These are phyloP conservation scores for Rasamsonia emersonii DNA, from an alignment of 2,329 filamentous ascomycete genomes.

Conservation along the genomic window DNA sequence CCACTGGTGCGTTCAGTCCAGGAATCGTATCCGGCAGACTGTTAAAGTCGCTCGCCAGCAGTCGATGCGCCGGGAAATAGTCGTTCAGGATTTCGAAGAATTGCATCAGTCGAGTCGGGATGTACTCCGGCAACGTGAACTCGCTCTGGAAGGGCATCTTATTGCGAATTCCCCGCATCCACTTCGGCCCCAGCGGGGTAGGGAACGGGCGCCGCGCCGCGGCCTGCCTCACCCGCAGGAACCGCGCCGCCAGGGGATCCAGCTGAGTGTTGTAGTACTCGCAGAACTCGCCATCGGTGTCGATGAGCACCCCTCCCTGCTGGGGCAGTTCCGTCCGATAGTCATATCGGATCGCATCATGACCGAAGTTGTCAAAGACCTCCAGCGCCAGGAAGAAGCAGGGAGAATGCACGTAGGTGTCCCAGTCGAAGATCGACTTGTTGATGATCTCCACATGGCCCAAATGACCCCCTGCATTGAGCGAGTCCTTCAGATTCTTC, in stretches of 20 bases:
- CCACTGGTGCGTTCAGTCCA: conserved; percentile 86
- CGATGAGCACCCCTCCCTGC: conserved; percentile 82
- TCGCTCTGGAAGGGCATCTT: conserved; percentile 64
- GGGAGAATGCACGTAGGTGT: conserved; percentile 74
- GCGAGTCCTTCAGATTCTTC: conserved; percentile 57
- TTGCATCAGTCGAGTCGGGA: conserved; percentile 89
- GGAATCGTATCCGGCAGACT: conserved; percentile 70
- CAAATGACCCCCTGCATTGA: conserved; percentile 64
- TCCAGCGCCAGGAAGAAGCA: conserved; percentile 98
- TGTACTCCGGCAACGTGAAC: conserved; percentile 78
- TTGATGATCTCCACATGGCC: conserved; percentile 93
- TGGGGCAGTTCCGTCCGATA: conserved; percentile 68
- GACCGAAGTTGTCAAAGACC: conserved; percentile 97
- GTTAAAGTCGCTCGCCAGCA: conserved; percentile 87
- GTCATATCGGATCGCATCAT: conserved; percentile 91
- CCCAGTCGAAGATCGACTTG: conserved; percentile 90
- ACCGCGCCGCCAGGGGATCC: conserved; percentile 75
- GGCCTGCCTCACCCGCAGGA: conserved; percentile 73
- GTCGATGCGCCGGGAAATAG: conserved; percentile 82
- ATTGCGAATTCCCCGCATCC: conserved; percentile 54
- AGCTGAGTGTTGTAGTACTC: conserved; percentile 80
- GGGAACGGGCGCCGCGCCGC: conserved; percentile 45
- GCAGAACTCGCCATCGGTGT: conserved; percentile 78
- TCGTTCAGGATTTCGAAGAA: conserved; percentile 87
- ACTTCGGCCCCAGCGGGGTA: conserved; percentile 36